Evolutionary conservation across 768 basidiomycete genomes (phyloP), one percentile per base, ranked within the genome.

Genomic region (Hygrocybe punicea): DNA sequence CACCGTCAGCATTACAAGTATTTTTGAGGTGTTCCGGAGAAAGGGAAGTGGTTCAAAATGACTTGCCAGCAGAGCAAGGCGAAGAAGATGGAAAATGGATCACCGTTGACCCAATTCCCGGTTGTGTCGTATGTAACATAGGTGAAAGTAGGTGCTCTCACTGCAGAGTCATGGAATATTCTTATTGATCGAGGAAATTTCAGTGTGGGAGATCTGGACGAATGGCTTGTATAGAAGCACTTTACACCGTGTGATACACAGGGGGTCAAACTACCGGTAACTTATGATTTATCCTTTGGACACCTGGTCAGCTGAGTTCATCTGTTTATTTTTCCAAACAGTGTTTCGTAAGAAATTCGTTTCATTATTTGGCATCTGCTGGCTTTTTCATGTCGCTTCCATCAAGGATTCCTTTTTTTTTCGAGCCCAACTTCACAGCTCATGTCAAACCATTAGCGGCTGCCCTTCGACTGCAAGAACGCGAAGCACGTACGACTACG

Each of bases 131-230:
- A 17, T 93, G 91, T 69, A 97, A 97, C 64, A 86, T 97, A 39
- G 93, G 93, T 21, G 89, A 92, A 77, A 96, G 93, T 90, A 58
- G 67, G 86, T 72, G 33, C n/a, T 16, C 3, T 29, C 9, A 37
- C 52, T 45, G 6, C 34, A 44, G 11, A 40, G 24, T 19, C 35
- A 35, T 29, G 16, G 3, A 55, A 14, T 35, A 11, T 14, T 24
- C 11, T n/a, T 23, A 21, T 36, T 23, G 21, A 56, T 23, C 17
- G 6, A 24, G 33, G 19, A 25, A 40, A 16, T 21, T 7, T 6
- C 60, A 90, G 88, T 93, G 92, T 93, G 92, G 89, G 89, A 94
- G 77, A 80, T 86, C 46, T 96, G 93, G 93, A 86, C 89, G 5
- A 84, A 87, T 60, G 93, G 93, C 0, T 69, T 95, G 49, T 97